phyloP scores from a whole-genome alignment of 805 yeast genomes.

The Candida lessepsii region DNA sequence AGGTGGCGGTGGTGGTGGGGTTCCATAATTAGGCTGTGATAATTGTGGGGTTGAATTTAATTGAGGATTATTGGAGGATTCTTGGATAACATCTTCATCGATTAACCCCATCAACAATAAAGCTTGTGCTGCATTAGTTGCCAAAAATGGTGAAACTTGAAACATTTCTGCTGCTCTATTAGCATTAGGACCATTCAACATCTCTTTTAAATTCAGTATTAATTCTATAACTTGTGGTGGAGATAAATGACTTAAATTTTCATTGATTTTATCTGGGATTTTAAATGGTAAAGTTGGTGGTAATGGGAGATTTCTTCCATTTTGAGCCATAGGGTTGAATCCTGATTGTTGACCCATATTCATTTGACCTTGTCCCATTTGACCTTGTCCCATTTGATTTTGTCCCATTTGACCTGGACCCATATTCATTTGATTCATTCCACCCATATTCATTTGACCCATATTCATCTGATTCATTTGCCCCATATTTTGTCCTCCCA shows the following conservation, averaged over 20 bases:
- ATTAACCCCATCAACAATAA: constrained; percentile 74
- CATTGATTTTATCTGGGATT: constrained; percentile 56
- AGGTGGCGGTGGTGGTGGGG: constrained; percentile 14
- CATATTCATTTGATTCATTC: constrained; percentile 3
- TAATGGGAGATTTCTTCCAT: constrained; percentile 41
- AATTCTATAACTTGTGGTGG: constrained; percentile 72
- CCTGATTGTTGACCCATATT: not conserved
- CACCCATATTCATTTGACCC: constrained; percentile 3
- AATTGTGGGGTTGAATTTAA: constrained; percentile 19
- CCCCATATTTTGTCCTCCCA: not conserved
- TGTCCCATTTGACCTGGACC: too few relatives aligned
- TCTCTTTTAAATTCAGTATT: constrained; percentile 61
- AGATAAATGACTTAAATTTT: constrained; percentile 60
- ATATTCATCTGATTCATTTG: constrained; percentile 3
- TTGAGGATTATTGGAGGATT: constrained; percentile 40
- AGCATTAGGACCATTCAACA: constrained; percentile 51
- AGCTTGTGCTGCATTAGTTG: constrained; percentile 71
- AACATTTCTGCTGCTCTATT: constrained; percentile 53
- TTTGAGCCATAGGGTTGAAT: constrained; percentile 1
- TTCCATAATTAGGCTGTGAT: constrained; percentile 13
- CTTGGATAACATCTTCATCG: constrained; percentile 63
- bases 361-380: constrained; percentile 1
- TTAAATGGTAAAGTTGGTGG: constrained; percentile 45
- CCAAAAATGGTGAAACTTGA: constrained; percentile 53
- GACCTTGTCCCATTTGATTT: constrained; percentile 6